A percentile compares a stretch with the other conserved stretches of the same genome.
Evolutionary conservation across 140 eudicot species (phyloP).

Genomic region (Ambrosia hybrid): DNA sequence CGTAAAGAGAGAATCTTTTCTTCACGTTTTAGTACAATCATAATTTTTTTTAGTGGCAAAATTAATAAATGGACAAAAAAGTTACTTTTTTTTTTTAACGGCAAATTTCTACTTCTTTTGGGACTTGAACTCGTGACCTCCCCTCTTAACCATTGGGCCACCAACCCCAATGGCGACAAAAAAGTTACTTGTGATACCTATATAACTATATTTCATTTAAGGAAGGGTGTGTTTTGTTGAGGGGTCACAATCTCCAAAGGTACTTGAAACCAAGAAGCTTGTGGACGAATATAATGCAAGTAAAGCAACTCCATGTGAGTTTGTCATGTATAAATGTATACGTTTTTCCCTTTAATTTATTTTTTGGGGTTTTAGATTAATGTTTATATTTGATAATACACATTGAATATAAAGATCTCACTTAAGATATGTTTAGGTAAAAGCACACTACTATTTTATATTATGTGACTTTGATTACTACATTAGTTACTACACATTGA

Average conservation of each 20-base stretch:
- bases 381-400: too few species aligned
- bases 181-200: constrained; percentile 1
- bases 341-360: not conserved
- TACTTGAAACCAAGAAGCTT: constrained; percentile 32
- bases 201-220: constrained; percentile 2
- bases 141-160: too few species aligned
- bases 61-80: too few species aligned
- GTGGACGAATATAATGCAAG: constrained; percentile 25
- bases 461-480: too few species aligned
- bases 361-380: not conserved
- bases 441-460: too few species aligned
- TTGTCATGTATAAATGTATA: not conserved
- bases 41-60: not conserved
- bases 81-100: too few species aligned
- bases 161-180: too few species aligned
- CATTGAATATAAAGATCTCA: too few species aligned
- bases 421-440: too few species aligned
- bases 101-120: too few species aligned
- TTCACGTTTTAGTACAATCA: not conserved
- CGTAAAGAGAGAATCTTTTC: not conserved
- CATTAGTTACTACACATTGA: too few species aligned
- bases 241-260: constrained; percentile 29
- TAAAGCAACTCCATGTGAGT: constrained; percentile 36
- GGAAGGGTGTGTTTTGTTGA: constrained; percentile 24
- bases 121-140: too few species aligned